Conservation (phyloP, 768 basidiomycete species). For the Tylopilus balloui region DNA sequence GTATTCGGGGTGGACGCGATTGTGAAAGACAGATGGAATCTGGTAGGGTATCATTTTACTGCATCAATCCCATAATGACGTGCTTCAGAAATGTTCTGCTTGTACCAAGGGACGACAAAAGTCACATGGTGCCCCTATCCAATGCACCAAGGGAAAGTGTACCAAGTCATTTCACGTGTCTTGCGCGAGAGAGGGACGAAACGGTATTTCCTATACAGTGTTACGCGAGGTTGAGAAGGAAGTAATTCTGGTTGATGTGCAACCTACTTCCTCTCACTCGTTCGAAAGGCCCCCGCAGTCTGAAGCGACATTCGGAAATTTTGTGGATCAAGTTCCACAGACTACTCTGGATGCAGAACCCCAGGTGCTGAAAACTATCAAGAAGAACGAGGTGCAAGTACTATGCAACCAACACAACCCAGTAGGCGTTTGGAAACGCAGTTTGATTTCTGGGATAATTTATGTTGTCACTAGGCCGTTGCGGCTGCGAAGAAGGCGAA, state of each 20-base stretch:
- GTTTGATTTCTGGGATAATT: background rate
- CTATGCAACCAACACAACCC: slow-evolving; percentile 90
- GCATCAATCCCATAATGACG: background rate
- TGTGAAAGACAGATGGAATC: slow-evolving; percentile 87
- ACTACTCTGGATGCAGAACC: slow-evolving; percentile 13
- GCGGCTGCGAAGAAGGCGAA: slow-evolving; percentile 70
- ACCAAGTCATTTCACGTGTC: slow-evolving; percentile 90
- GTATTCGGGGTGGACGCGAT: slow-evolving; percentile 87
- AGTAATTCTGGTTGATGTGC: slow-evolving; percentile 57
- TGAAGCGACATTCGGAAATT: background rate
- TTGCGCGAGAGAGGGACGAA: slow-evolving; percentile 62
- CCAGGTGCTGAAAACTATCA: slow-evolving; percentile 58
- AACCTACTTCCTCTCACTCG: slow-evolving; percentile 8
- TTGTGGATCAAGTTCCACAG: background rate
- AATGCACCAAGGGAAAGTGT: slow-evolving; percentile 94
- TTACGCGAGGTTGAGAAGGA: slow-evolving; percentile 77
- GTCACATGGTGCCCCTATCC: slow-evolving; percentile 76
- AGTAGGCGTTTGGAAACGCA: slow-evolving; percentile 43
- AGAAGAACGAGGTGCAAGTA: slow-evolving; percentile 69
- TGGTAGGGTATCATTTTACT: slow-evolving; percentile 50
- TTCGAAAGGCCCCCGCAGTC: slow-evolving; percentile 1
- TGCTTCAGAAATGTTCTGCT: slow-evolving; percentile 79
- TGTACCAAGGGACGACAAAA: slow-evolving; percentile 69
- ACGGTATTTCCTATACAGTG: slow-evolving; percentile 56
- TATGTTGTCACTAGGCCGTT: slow-evolving; percentile 47